Base-by-base conservation (phyloP, 768 basidiomycete genomes). In the Candolleomyces aberdarensis region DNA sequence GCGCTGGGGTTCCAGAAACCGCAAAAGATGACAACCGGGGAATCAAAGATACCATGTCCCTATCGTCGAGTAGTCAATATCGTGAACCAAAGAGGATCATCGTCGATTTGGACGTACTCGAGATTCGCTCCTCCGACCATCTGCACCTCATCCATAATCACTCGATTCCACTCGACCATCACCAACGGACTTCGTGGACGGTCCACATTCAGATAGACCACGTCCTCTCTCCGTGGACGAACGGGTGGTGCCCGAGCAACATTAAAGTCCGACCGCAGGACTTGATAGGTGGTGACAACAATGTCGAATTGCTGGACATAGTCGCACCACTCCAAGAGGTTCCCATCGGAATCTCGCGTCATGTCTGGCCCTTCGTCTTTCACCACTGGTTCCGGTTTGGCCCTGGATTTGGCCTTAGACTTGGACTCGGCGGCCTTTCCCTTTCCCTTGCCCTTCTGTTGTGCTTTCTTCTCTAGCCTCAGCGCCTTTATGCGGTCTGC, bases 81-180 rank as follows among this genome's bases (percentile, higher is more conserved):
- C 46, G 64, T 41, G 58, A 26, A 26, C 54, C 19, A 36, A 52
- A 53, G 40, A 20, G 11, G 20, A 11, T 11, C 11, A 36, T 36
- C 26, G 26, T 36, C 11, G 54, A 29, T 44, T 59, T 10, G 40
- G 47, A 82, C 88, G 66, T 68, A 92, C 90, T 92, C 90, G 1
- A 87, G 81, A 70, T 85, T 86, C 13, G 87, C 89, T n/a, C 88
- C 88, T 20, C 91, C 91, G 15, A 87, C 89, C 84, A 94, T 91
- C 74, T 95, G 94, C 6, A 96, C 94, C 72, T 97, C 95, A 66
- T 97, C 95, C 94, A 97, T 97, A 60, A 95, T 84, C 10, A 96
- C 91, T 39, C 94, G 75, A 71, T 88, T 84, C 92, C 92, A 95
- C 70, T 96, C 91, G 5, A 89, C 88, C 77, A 85, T 83, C 17